Base-by-base conservation (phyloP, 345 rosid genomes). In the Moricandia moricandioides region DNA sequence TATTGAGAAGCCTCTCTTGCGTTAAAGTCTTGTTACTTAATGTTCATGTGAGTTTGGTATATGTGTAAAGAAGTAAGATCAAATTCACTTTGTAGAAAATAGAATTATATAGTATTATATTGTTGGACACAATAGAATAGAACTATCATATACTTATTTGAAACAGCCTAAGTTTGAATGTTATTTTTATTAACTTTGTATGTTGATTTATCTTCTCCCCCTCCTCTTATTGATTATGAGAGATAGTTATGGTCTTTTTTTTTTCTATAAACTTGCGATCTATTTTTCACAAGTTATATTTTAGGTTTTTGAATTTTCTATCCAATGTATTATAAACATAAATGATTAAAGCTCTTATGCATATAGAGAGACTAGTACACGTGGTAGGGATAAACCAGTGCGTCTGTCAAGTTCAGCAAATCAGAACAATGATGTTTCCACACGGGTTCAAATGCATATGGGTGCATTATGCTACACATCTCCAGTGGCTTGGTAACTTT, bases 1-100 rank as follows among this genome's bases (percentile, higher is more conserved):
- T 66, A 64, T 76, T 18, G 80, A 80, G 84, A 86, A 86, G 83
- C 94, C 91, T 83, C 92, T 92, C 18, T 76, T 95, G 79, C 78
- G 81, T 77, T 88, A 63, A 70, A 34, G 27, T 77, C 26, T 35
- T 59, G 0, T 3, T 71, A 6, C 8, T 56, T 69, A 9, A 12
- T 27, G 17, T 8, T 77, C 56, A 58, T 65, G 47, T 51, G 26
- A 45, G 14, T 16, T 14, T 77, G 49, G 66, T 47, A 60, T 70
- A 55, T 49, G 75, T 26, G 54, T 63, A 56, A 55, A 43, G 26
- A 55, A 55, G 75, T 39, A 62, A 8, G 34, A 37, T 75, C 74
- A 68, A 0, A 12, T 43, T 43, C 12, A 43, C 7, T 13, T 43
- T 43, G 13, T 43, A 43, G 51, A 43, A n/a, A n/a, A 13, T 13